Percentiles rank a stretch among this genome's conserved stretches.
Evolutionary conservation across 2,329 filamentous ascomycete genomes (phyloP).

Genomic region (Rutstroemia sydowiana): DNA sequence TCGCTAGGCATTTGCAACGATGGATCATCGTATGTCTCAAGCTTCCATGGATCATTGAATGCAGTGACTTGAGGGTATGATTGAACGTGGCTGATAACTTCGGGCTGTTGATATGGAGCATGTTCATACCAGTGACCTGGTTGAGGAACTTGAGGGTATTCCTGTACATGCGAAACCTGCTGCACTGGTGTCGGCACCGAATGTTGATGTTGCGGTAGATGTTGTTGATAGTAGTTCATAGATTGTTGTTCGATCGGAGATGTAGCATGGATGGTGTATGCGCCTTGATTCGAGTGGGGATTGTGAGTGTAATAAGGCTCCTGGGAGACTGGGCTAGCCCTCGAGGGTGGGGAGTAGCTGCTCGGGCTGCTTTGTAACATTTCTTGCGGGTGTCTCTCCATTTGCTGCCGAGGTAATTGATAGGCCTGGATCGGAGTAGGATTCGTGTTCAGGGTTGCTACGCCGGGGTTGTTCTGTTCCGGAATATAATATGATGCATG

Average conservation of each 20-base stretch:
- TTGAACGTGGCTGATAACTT: slow-evolving; percentile 47
- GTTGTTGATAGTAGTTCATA: slow-evolving; percentile 32
- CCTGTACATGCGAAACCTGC: slow-evolving; percentile 31
- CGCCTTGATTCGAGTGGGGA: slow-evolving; percentile 38
- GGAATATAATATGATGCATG: slow-evolving; percentile 43
- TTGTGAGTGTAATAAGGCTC: slow-evolving; percentile 50
- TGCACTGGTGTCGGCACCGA: slow-evolving; percentile 24
- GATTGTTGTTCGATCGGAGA: slow-evolving; percentile 41
- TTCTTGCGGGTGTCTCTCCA: slow-evolving; percentile 36
- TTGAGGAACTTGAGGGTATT: slow-evolving; percentile 36
- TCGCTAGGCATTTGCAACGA: slow-evolving; percentile 53
- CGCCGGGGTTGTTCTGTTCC: slow-evolving; percentile 53
- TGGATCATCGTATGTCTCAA: slow-evolving; percentile 48
- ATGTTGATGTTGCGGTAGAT: slow-evolving; percentile 23
- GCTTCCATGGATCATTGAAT: slow-evolving; percentile 51
- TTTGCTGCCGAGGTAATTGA: slow-evolving; percentile 35
- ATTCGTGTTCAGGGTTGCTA: slow-evolving; percentile 53
- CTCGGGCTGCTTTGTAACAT: slow-evolving; percentile 52
- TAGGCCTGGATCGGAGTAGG: slow-evolving; percentile 41
- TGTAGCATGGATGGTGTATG: slow-evolving; percentile 41
- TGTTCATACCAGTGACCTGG: slow-evolving; percentile 46
- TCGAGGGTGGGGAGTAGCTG: slow-evolving; percentile 49
- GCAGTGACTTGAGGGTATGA: slow-evolving; percentile 42
- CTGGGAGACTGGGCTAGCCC: slow-evolving; percentile 45
- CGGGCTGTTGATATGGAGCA: slow-evolving; percentile 47